A percentile compares a stretch with the other conserved stretches of the same genome.
These are phyloP conservation scores for Sarocladium oryzae DNA, from an alignment of 2,329 filamentous ascomycete genomes.

Conservation along the genomic window DNA sequence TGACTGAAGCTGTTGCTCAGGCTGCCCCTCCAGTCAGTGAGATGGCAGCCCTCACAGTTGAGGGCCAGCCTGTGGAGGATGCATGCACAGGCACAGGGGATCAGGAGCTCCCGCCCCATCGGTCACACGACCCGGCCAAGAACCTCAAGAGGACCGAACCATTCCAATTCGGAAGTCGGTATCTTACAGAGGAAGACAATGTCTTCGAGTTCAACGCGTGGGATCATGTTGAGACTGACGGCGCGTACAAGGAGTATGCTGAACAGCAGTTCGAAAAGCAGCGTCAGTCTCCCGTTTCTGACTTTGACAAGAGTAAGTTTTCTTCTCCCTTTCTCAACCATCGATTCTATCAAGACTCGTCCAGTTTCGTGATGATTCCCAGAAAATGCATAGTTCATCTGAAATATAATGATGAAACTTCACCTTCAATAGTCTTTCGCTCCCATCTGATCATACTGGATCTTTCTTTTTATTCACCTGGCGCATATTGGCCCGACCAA, in stretches of 20 bases:
- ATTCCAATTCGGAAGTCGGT: conserved; percentile 91
- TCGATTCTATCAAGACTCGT: background rate
- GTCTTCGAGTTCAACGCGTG: conserved; percentile 98
- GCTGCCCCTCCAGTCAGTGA: conserved; percentile 15
- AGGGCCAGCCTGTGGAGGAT: conserved; percentile 10
- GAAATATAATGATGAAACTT: conserved; percentile 57
- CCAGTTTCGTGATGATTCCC: conserved; percentile 44
- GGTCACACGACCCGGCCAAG: conserved; percentile 63
- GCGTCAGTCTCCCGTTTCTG: conserved; percentile 77
- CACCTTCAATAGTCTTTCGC: conserved; percentile 59
- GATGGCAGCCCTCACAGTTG: conserved; percentile 18
- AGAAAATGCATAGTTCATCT: conserved; percentile 65
- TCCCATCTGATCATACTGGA: conserved; percentile 55
- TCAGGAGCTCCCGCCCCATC: conserved; percentile 44
- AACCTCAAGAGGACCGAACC: conserved; percentile 86
- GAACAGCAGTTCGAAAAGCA: conserved; percentile 80
- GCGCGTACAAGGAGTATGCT: conserved; percentile 78
- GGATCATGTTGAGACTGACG: conserved; percentile 95
- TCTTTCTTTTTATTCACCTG: conserved; percentile 10
- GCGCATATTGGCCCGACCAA: conserved; percentile 7
- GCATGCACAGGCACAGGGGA: conserved; percentile 8
- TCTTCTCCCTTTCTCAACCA: background rate
- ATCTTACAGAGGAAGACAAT: conserved; percentile 75
- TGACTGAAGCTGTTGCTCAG: background rate
- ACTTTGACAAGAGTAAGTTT: conserved; percentile 78